Base-by-base conservation (phyloP, 2,329 filamentous ascomycete genomes). In the Scorias spongiosa region DNA sequence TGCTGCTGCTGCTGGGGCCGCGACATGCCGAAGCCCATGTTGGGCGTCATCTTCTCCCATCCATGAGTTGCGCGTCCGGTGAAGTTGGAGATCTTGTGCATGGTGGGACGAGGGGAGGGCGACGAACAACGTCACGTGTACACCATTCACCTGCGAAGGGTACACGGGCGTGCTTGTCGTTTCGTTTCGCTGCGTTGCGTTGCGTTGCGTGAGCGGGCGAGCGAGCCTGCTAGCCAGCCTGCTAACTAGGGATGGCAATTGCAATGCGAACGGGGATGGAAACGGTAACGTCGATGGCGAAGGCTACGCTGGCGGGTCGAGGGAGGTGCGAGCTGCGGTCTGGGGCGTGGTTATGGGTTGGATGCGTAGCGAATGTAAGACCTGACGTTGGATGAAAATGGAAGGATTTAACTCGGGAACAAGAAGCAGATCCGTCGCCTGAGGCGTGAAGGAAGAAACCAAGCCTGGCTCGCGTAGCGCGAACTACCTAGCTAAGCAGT, bases 31-130 rank as follows among this genome's bases (percentile, higher is more conserved):
- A 80, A 80, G 61, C 73, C 72, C 59, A 68, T 66, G 45, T 68
- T 67, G 51, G 76, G 76, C 54, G 74, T 75, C 73, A 80, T 78
- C 59, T 75, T 71, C 63, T 79, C 76, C 75, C 75, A 78, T 61
- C 76, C 76, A 74, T 78, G 75, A 57, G 76, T 72, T 63, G 76
- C 75, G 58, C 70, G 68, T 63, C 75, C 75, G 55, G 75, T 79
- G 62, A 80, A 78, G 66, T 78, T 78, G 58, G 73, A 74, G 60
- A 80, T 78, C 65, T 78, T 79, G 66, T 80, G 76, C 76, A 80
- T 80, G 60, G 56, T 38, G 34, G 36, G 43, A 39, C 39, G 44
- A 39, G 44, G 44, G 36, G 4, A 40, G 17, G 20, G 14, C 38
- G 38, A 17, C 11, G 12, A 12, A 20, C 18, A 18, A 12, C 11